phyloP scores from a whole-genome alignment of 1,139 yeast genomes.

The Blastobotrys aristatus region DNA sequence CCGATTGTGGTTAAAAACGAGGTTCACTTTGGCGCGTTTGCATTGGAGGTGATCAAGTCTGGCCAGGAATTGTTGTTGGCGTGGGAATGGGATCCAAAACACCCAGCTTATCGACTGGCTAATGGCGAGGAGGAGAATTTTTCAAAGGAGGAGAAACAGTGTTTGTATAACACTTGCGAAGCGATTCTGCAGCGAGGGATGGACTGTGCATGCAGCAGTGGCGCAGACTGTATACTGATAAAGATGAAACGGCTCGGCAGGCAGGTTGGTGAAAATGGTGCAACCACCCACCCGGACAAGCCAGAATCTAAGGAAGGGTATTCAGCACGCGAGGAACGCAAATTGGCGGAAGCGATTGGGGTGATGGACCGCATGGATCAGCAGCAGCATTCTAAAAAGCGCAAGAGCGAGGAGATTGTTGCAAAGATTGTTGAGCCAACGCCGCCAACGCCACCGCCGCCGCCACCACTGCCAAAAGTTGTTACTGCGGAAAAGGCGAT shows the following conservation, averaged over 20 bases:
- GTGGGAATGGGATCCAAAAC: slow-evolving; percentile 85
- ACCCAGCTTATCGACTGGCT: slow-evolving; percentile 62
- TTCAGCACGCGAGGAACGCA: slow-evolving; percentile 29
- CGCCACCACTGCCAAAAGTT: not conserved
- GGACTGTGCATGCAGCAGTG: slow-evolving; percentile 65
- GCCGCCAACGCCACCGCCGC: not conserved
- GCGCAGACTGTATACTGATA: slow-evolving; percentile 26
- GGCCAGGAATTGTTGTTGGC: slow-evolving; percentile 69
- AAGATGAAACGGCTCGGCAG: slow-evolving; percentile 22
- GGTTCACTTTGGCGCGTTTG: slow-evolving; percentile 54
- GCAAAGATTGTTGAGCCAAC: too few species aligned
- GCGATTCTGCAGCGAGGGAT: slow-evolving; percentile 41
- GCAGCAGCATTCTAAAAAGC: slow-evolving; percentile 4
- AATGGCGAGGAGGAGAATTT: slow-evolving; percentile 33
- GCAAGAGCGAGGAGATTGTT: too few species aligned
- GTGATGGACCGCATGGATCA: slow-evolving; percentile 19
- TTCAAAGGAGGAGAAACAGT: slow-evolving; percentile 24
- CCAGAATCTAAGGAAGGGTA: slow-evolving; percentile 14
- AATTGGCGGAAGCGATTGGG: slow-evolving; percentile 28
- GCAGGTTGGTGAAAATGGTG: not conserved
- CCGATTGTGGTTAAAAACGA: slow-evolving; percentile 46
- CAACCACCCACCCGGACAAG: slow-evolving; percentile 7
- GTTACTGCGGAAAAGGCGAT: not conserved
- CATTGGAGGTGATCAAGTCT: slow-evolving; percentile 50
- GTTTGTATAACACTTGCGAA: slow-evolving; percentile 22